Conservation (phyloP, 1,139 yeast species). For the Debaryomyces udenii region DNA sequence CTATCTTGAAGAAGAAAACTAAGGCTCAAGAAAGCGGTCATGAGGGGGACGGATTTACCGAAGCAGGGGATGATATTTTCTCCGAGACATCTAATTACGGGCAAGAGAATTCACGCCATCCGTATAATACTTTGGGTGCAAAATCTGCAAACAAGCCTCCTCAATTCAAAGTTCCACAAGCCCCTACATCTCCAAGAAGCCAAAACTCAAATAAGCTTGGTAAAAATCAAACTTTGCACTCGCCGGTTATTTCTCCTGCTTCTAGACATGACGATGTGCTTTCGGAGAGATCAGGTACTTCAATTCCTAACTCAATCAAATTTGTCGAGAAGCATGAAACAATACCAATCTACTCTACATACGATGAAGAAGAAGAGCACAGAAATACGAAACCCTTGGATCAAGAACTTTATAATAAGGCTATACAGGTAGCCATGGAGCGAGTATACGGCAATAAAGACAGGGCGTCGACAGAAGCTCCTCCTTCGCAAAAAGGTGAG, state of each 20-base stretch:
- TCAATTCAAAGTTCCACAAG: conserved; percentile 17
- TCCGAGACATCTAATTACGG: neutral
- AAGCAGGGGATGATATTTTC: conserved; percentile 1
- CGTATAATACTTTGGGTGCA: conserved; percentile 19
- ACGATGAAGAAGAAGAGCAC: conserved; percentile 11
- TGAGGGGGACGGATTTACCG: conserved; percentile 11
- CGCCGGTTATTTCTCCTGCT: conserved; percentile 1
- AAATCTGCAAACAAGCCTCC: conserved; percentile 16
- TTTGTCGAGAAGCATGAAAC: conserved; percentile 46
- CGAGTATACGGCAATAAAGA: conserved; percentile 40
- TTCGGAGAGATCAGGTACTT: conserved; percentile 18
- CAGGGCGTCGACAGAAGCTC: conserved; percentile 1
- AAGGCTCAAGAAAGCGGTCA: conserved; percentile 18
- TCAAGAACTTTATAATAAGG: conserved; percentile 36
- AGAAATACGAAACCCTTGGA: conserved; percentile 12
- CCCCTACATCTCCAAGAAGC: conserved; percentile 1
- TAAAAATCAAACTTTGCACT: neutral
- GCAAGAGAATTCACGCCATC: conserved; percentile 9
- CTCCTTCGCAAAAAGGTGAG: neutral
- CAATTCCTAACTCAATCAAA: conserved; percentile 38
- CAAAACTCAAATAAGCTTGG: neutral
- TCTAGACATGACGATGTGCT: conserved; percentile 12
- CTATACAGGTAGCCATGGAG: conserved; percentile 44
- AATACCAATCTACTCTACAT: conserved; percentile 29
- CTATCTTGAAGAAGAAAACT: conserved; percentile 37